Evolutionary conservation across 192 early-diverging fungal genomes (phyloP), one percentile per base, ranked within the genome.

Genomic region (Coemansia sp.): DNA sequence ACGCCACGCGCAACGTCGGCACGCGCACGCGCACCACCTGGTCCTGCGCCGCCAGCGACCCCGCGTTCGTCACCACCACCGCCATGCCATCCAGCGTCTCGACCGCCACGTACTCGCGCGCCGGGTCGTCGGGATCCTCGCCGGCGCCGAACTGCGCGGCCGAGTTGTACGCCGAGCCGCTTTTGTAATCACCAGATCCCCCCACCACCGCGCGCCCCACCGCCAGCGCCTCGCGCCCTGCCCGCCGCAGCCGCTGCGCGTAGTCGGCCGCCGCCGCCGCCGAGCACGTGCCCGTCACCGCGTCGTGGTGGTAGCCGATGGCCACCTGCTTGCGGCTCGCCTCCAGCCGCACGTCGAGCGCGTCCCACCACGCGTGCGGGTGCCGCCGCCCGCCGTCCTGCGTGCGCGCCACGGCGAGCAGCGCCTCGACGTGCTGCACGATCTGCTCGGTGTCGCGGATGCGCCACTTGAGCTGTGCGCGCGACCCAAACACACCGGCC

Each of bases 241-340:
- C 70, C 4, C 33, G 11, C 5, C 42, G 37, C 45, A 76, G 49
- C 17, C 72, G 53, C 17, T 18, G 48, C 30, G 33, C 61, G 30
- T 76, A 76, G 51, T 76, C 72, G 1, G 34, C 45, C 19, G 45
- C 42, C 7, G 66, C 60, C 3, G 14, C 14, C 3, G 50, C 43
- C 19, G 72, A 22, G 43, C 72, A 76, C 3, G 72, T 76, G 9
- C 72, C 72, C 0, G 72, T 76, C 38, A 76, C 56, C 4, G 72
- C 60, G 9, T 76, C 72, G 54, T 76, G 72, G 58, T 76, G 72
- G 62, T 76, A 68, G 3, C 72, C 65, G 13, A 76, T 68, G 15
- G 72, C 61, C 30, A 76, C 65, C 55, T 76, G 72, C 51, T 76
- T 68, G 53, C 72, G 60, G 14, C 51, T 30, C 22, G 35, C 56